Conservation (phyloP, 208 protist species). For the Willaertia magna region DNA sequence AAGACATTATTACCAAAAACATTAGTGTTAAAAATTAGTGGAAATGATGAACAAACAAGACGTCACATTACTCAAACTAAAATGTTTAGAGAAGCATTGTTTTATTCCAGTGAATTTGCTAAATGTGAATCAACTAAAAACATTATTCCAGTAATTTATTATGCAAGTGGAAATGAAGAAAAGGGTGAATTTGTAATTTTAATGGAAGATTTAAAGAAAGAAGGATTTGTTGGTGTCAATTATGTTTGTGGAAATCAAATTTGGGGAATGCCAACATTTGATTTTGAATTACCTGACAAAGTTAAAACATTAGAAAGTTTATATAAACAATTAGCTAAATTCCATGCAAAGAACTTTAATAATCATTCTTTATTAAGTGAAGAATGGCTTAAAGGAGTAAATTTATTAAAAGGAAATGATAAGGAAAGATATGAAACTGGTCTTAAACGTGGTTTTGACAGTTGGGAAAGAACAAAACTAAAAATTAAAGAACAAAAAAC, state of each 20-base stretch:
- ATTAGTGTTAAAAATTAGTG: not conserved
- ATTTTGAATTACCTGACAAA: not conserved
- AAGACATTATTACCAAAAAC: not conserved
- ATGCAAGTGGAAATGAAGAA: not conserved
- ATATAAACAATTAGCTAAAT: slow-evolving; percentile 3
- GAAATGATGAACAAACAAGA: not conserved
- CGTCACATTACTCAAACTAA: not conserved
- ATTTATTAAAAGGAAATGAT: not conserved
- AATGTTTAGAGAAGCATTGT: not conserved
- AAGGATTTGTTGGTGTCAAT: slow-evolving; percentile 8
- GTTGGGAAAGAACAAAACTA: not conserved
- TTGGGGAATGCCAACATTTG: slow-evolving; percentile 18
- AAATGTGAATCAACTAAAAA: not conserved
- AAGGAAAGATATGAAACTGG: not conserved
- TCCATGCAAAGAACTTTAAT: slow-evolving; percentile 25
- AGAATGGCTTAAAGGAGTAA: slow-evolving; percentile 12
- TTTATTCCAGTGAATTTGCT: not conserved
- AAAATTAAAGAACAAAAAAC: not conserved
- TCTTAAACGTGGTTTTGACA: not conserved
- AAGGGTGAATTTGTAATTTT: not conserved
- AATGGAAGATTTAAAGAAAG: not conserved
- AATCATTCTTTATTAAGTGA: not conserved
- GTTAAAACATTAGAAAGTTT: slow-evolving; percentile 5
- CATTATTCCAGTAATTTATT: not conserved
- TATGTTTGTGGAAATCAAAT: slow-evolving; percentile 30